A percentile compares a stretch with the other conserved stretches of the same genome.
Evolutionary conservation across 2,329 filamentous ascomycete genomes (phyloP).

Genomic region (Pseudogymnoascus sp.): DNA sequence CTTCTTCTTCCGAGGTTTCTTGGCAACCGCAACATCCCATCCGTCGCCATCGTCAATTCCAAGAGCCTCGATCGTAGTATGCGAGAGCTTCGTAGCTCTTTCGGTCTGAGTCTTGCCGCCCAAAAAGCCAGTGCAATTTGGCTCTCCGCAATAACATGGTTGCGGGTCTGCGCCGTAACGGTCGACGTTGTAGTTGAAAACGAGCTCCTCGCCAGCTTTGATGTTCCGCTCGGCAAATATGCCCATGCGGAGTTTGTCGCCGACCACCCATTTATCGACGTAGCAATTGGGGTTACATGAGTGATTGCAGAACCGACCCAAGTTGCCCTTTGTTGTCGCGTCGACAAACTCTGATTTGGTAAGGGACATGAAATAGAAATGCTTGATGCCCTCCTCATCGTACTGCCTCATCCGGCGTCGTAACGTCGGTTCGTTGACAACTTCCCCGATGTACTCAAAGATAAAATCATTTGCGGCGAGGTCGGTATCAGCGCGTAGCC

Average conservation of each 20-base stretch:
- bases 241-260: slow-evolving; percentile 95
- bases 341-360: slow-evolving; percentile 96
- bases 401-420: slow-evolving; percentile 87
- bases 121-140: slow-evolving; percentile 92
- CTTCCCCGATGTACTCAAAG: slow-evolving; percentile 96
- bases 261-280: slow-evolving; percentile 98
- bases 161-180: slow-evolving; percentile 95
- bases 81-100: slow-evolving; percentile 81
- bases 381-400: slow-evolving; percentile 92
- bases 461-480: slow-evolving; percentile 83
- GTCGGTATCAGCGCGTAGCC: slow-evolving; percentile 71
- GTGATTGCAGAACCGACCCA: slow-evolving; percentile 97
- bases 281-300: slow-evolving; percentile 99
- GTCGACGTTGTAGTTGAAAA: slow-evolving; percentile 99
- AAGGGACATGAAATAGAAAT: slow-evolving; percentile 99
- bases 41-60: slow-evolving; percentile 88
- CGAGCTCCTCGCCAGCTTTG: slow-evolving; percentile 82
- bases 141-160: slow-evolving; percentile 90
- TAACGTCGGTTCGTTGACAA: slow-evolving; percentile 88
- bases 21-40: slow-evolving; percentile 85
- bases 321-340: slow-evolving; percentile 91
- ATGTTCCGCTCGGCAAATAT: slow-evolving; percentile 88
- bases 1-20: slow-evolving; percentile 90
- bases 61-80: slow-evolving; percentile 85
- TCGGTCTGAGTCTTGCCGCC: slow-evolving; percentile 97